Evolutionary conservation across 2,329 filamentous ascomycete species (phyloP), one percentile per base, ranked within the genome.

Genomic region (Penicillium frequentans): DNA sequence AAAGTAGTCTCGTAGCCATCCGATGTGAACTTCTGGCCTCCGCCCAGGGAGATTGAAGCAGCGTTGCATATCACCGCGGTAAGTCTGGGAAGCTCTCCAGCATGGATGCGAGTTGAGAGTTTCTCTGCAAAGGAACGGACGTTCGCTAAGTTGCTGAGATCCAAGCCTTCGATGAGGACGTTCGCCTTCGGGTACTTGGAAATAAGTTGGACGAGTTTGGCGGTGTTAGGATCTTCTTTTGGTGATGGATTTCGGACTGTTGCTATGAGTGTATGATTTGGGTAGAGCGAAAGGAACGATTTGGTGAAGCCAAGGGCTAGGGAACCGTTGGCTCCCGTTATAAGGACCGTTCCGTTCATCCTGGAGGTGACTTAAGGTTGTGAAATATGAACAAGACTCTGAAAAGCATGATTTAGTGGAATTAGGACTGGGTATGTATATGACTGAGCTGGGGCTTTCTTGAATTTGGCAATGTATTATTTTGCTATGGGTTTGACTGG

Each of bases 51-150:
- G 70, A 73, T 75, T 44, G 73, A 70, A 56, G 71, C 74, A 8
- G 77, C 76, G 56, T 78, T 79, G 59, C 73, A 77, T 24, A 79
- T 60, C 21, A 79, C 73, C n/a, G 68, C 66, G 16, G 57, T 57
- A 24, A 79, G 63, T 2, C 62, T 71, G 0, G 73, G 73, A 3
- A 75, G 55, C 31, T 65, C 66, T 23, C 64, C 62, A 5, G 64
- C 53, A 1, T 53, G n/a, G 9, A 79, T 64, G 31, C 70, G 68
- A 0, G 59, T 31, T 3, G 68, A 16, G 7, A 67, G 8, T 1
- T 52, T 59, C 1, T 63, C 61, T 10, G 74, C 70, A 45, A 78
- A 79, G 1, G 63, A 61, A 21, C 73, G 65, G 1, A 78, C 76
- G 5, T 61, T 64, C n/a, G 64, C 50, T 8, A 77, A 68, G 11